Evolutionary conservation across 129 eudicot species (phyloP), one percentile per base, ranked within the genome.

Genomic region (Helianthus tuberosus): DNA sequence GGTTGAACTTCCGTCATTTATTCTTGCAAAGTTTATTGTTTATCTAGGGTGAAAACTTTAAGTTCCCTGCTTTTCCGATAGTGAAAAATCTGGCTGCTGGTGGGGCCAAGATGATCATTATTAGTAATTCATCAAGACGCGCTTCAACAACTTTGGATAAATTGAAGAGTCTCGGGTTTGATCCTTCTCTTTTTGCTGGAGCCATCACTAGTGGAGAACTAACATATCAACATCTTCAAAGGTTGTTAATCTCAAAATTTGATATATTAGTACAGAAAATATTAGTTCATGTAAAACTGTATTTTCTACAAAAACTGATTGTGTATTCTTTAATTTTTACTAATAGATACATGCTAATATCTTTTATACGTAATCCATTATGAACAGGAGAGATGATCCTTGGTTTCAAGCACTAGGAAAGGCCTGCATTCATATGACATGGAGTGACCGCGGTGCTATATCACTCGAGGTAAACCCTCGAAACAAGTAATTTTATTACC

Each of bases 41-140:
- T 20, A 4, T 14, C 7, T 44, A 46, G 14, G 68, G 35, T 59
- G 23, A 13, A 61, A 14, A 49, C 61, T 36, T 52, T 4, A 68
- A 74, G 64, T 62, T 29, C 65, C 27, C 10, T 73, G 25, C 49
- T 78, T 73, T 71, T 75, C 41, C 68, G 38, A 66, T 80, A 93
- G 97, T 91, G 68, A 91, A 82, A 79, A 88, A 84, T 54, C 79
- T 94, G 74, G 94, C 99, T 59, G 84, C 63, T 50, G 61, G 51
- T 77, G 99, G 98, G 52, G 96, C 89, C 41, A 91, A 94, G 87
- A 94, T 94, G 97, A 86, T 94, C 74, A 79, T 94, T 46, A 94
- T 94, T 11, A 94, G 99, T 85, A 94, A 94, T 81, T 94, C 97
- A 11, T 91, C 99, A 63, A 91, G 99, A 83, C 89, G 99, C 17